Percentiles rank a stretch among this genome's conserved stretches.
Conservation (phyloP, 139 green algal genomes). For the Edaphochlamys debaryana region DNA sequence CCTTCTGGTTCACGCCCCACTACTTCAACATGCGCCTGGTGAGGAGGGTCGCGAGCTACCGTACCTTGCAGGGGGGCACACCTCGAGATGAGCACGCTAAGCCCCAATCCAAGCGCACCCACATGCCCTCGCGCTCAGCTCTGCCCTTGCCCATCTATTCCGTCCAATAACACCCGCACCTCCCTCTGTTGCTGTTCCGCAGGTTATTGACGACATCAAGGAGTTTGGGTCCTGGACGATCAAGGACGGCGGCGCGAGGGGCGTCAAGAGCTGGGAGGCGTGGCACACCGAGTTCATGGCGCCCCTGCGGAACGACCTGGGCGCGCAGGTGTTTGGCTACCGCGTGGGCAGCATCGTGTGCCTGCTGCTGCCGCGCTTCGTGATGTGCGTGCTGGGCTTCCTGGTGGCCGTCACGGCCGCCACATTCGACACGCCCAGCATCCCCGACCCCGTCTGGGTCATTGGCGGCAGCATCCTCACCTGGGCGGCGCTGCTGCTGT, state of each 20-base stretch:
- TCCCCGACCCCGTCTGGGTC: background rate
- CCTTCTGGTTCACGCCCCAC: too few relatives aligned
- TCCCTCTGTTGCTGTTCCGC: slow-evolving; percentile 74
- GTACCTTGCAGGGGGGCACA: too few relatives aligned
- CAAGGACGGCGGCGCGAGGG: background rate
- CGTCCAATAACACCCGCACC: too few relatives aligned
- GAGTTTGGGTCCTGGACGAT: background rate
- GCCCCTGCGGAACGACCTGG: background rate
- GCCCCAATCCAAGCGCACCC: too few relatives aligned
- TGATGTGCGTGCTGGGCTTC: background rate
- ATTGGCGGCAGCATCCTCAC: background rate
- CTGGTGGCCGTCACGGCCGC: background rate
- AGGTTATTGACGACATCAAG: background rate
- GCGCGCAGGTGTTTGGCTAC: background rate
- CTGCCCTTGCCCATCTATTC: too few relatives aligned
- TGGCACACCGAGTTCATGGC: background rate
- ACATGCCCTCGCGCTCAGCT: too few relatives aligned
- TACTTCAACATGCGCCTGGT: too few relatives aligned
- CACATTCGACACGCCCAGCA: background rate
- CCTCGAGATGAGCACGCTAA: too few relatives aligned
- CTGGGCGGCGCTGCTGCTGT: background rate
- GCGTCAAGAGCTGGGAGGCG: background rate
- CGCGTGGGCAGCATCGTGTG: background rate
- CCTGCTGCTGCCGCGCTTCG: background rate
- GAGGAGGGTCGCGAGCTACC: too few relatives aligned